Conservation (phyloP, 179 eudicot genomes). For the Nepenthes alata region DNA sequence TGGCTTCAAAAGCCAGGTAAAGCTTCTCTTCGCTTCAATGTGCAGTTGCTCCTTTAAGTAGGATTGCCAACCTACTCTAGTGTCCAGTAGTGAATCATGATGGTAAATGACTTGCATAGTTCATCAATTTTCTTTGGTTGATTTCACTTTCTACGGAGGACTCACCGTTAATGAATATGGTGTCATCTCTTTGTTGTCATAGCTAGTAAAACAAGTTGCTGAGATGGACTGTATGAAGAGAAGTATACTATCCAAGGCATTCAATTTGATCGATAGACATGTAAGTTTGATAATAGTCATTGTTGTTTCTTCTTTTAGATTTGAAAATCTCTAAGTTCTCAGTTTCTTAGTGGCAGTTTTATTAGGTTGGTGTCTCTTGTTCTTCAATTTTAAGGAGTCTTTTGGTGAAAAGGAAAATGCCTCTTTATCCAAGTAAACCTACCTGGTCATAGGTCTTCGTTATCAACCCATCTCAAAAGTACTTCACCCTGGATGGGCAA, state of each 20-base stretch:
- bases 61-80: background rate
- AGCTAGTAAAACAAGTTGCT: slow-evolving; percentile 82
- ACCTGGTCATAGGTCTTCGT: background rate
- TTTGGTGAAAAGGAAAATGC: slow-evolving; percentile 1
- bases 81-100: background rate
- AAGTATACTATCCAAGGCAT: slow-evolving; percentile 65
- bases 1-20: slow-evolving; percentile 81
- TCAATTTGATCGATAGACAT: slow-evolving; percentile 44
- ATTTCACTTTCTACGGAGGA: background rate
- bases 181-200: slow-evolving; percentile 12
- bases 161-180: background rate
- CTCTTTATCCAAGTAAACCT: background rate
- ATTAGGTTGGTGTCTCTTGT: no score
- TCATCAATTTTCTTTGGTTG: background rate
- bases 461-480: no score
- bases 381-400: background rate
- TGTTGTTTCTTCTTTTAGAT: background rate
- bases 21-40: background rate
- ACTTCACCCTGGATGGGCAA: no score
- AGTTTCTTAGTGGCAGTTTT: background rate
- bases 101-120: background rate
- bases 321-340: background rate
- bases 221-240: slow-evolving; percentile 53
- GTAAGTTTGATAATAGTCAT: slow-evolving; percentile 33
- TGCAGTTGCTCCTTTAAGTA: background rate